phyloP scores from a whole-genome alignment of 1,284 basidiomycete genomes.

The Omphalotus olearius region DNA sequence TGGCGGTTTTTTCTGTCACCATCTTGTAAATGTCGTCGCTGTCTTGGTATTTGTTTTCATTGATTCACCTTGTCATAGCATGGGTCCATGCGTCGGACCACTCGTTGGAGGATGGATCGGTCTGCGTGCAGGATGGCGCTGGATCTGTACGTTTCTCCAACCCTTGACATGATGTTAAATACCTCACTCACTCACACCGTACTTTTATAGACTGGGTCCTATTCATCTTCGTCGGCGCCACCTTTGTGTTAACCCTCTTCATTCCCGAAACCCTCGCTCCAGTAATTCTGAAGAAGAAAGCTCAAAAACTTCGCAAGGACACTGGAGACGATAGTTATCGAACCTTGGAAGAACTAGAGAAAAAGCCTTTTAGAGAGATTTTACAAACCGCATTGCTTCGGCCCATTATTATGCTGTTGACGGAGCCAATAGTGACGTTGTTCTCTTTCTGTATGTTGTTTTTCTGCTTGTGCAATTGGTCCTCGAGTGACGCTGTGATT shows the following conservation, averaged over 20 bases:
- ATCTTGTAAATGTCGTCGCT: constrained; percentile 39
- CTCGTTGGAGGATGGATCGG: constrained; percentile 50
- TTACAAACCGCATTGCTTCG: constrained; percentile 33
- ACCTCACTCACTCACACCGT: background rate
- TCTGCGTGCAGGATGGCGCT: constrained; percentile 40
- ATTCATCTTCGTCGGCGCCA: constrained; percentile 48
- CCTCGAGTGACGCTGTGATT: background rate
- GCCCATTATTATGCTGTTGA: constrained; percentile 40
- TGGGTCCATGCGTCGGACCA: constrained; percentile 47
- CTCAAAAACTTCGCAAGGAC: constrained; percentile 28
- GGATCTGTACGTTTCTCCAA: constrained; percentile 36
- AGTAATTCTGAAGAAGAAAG: constrained; percentile 43
- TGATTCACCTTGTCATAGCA: constrained; percentile 16
- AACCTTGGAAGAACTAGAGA: constrained; percentile 31
- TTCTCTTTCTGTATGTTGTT: constrained; percentile 36
- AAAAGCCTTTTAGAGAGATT: constrained; percentile 23
- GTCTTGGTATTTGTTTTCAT: background rate
- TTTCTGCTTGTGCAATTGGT: background rate
- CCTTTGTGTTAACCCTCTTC: constrained; percentile 43
- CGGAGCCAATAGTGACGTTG: constrained; percentile 38
- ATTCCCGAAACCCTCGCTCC: constrained; percentile 55
- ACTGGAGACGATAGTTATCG: constrained; percentile 30
- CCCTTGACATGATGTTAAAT: too few species aligned
- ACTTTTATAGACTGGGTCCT: constrained; percentile 45
- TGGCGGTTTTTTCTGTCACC: constrained; percentile 58